phyloP scores from a whole-genome alignment of 805 yeast species.

The Henningerozyma blattae region DNA sequence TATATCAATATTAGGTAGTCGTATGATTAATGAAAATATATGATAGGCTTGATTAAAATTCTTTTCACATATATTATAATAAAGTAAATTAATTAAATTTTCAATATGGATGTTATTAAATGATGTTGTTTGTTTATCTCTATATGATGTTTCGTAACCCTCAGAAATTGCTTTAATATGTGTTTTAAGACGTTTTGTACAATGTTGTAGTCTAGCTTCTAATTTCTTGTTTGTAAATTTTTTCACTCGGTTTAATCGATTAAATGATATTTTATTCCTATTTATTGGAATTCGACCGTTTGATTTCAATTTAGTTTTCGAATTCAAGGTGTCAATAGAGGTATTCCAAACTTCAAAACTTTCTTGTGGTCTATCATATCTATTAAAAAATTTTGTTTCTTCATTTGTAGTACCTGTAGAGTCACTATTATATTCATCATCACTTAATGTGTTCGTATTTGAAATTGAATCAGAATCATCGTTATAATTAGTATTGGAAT shows the following conservation, averaged over 20 bases:
- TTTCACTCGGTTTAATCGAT: conserved; percentile 10
- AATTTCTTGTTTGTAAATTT: conserved; percentile 8
- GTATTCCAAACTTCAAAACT: conserved; percentile 21
- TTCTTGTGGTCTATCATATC: conserved; percentile 21
- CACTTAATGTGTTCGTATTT: conserved; percentile 1
- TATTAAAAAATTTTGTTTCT: conserved; percentile 16
- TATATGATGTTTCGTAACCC: conserved; percentile 11
- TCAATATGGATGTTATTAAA: conserved; percentile 14
- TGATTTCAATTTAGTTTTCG: too few relatives aligned
- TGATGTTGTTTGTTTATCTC: conserved; percentile 2
- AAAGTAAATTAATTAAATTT: conserved; percentile 33
- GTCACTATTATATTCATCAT: conserved; percentile 3
- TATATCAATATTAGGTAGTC: conserved; percentile 40
- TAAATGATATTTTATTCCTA: conserved; percentile 10
- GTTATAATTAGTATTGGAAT: conserved; percentile 8
- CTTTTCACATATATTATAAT: conserved; percentile 32
- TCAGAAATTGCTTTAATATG: conserved; percentile 9
- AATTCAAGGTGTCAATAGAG: too few relatives aligned
- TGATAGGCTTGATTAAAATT: conserved; percentile 48
- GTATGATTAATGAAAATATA: conserved; percentile 36
- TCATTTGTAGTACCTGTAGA: conserved; percentile 6
- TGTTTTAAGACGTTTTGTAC: conserved; percentile 5
- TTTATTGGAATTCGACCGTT: conserved; percentile 10
- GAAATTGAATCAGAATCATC: conserved; percentile 5
- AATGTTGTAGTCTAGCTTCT: conserved; percentile 7